Percentiles rank a stretch among this genome's conserved stretches.
These are phyloP conservation scores for Cinchona pubescens DNA, from an alignment of 257 asterid genomes.

Conservation along the genomic window DNA sequence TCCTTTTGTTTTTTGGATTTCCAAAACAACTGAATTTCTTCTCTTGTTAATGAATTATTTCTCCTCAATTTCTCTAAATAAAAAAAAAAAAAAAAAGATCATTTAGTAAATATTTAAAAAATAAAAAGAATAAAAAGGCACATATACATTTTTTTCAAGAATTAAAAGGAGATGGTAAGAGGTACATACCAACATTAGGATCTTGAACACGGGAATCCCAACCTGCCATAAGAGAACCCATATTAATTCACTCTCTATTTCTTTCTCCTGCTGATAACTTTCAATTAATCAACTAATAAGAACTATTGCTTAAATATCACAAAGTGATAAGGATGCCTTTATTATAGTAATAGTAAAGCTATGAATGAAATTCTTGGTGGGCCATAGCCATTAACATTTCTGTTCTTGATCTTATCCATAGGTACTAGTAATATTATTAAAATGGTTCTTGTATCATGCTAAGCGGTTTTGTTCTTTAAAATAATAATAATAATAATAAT, in stretches of 20 bases:
- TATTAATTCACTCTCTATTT: constrained; percentile 12
- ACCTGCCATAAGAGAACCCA: constrained; percentile 98
- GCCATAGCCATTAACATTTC: not conserved
- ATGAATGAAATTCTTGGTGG: constrained; percentile 16
- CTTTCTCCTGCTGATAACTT: not conserved
- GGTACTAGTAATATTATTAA: not conserved
- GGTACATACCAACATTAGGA: constrained; percentile 53
- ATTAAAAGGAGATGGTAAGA: not conserved
- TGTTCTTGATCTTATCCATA: constrained; percentile 37
- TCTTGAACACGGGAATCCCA: constrained; percentile 63
- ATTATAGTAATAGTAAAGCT: not conserved
- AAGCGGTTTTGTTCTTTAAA: constrained; percentile 20
- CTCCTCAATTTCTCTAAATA: no score
- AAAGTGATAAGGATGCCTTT: not conserved
- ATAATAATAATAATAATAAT: no score
- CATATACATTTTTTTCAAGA: not conserved
- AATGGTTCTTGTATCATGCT: constrained; percentile 13
- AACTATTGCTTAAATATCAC: not conserved
- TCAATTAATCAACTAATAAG: not conserved
- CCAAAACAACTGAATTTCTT: constrained; percentile 69
- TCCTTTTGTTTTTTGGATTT: constrained; percentile 57
- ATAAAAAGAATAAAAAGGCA: no score
- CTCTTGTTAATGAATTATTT: constrained; percentile 69
- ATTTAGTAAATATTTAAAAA: no score
- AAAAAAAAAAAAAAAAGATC: not conserved